A percentile compares a stretch with the other conserved stretches of the same genome.
phyloP scores from a whole-genome alignment of 2,329 filamentous ascomycete species.

The Colletotrichum gigasporum region DNA sequence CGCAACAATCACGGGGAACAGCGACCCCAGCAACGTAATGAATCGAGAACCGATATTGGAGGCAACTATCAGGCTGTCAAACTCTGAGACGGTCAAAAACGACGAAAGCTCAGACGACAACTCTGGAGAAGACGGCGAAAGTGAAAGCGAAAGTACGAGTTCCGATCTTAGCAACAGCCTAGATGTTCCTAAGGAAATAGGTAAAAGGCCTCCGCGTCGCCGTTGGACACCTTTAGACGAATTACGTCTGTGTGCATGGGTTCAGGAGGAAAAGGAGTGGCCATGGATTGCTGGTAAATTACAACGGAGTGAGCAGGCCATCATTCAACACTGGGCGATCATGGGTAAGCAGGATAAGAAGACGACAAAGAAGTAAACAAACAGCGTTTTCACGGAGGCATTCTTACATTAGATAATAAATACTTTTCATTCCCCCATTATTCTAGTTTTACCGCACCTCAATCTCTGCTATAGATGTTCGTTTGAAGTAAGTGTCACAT shows the following conservation, averaged over 20 bases:
- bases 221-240: background rate
- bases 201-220: background rate
- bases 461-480: too few relatives aligned
- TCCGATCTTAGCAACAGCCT: background rate
- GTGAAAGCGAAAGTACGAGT: background rate
- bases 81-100: background rate
- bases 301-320: background rate
- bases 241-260: background rate
- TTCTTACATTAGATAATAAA: too few relatives aligned
- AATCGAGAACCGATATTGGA: too few relatives aligned
- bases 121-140: background rate
- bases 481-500: too few relatives aligned
- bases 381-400: too few relatives aligned
- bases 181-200: background rate
- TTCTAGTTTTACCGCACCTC: too few relatives aligned
- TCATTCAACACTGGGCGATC: background rate
- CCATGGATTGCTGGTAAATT: slow-evolving; percentile 2
- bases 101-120: background rate
- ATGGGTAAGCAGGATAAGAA: background rate
- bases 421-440: too few relatives aligned
- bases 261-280: slow-evolving; percentile 7
- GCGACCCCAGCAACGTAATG: background rate
- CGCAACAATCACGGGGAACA: background rate
- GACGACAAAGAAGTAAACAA: background rate
- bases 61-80: background rate